Conservation (phyloP, 768 basidiomycete genomes). For the Mrakia blollopis region DNA sequence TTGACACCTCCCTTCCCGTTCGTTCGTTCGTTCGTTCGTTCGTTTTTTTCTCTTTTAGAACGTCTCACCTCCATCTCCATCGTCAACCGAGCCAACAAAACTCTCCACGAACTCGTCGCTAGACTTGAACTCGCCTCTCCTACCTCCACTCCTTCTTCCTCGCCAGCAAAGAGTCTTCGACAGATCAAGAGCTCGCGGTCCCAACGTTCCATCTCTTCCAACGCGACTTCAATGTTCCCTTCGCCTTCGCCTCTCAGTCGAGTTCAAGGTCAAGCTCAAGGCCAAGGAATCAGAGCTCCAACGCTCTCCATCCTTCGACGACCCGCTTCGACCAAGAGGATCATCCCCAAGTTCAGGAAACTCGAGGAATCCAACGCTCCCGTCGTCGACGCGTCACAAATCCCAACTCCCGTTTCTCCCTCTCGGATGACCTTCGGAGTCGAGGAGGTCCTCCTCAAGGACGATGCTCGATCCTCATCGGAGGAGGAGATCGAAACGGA, state of each 20-base stretch:
- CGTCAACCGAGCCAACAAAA: conserved; percentile 24
- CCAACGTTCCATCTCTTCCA: background rate
- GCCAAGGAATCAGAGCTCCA: background rate
- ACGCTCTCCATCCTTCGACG: background rate
- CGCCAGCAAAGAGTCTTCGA: background rate
- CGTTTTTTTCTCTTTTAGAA: background rate
- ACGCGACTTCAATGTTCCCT: conserved; percentile 7
- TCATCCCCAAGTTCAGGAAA: conserved; percentile 8
- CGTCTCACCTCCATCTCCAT: conserved; percentile 14
- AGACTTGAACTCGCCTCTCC: conserved; percentile 9
- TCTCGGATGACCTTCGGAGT: conserved; percentile 19
- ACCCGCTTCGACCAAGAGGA: conserved; percentile 6
- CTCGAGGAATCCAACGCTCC: background rate
- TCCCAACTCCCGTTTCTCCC: background rate
- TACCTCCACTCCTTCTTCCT: background rate
- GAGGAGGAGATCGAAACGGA: conserved; percentile 4
- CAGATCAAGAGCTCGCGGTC: background rate
- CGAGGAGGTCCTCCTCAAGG: conserved; percentile 6
- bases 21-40: too few species aligned
- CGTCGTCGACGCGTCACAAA: background rate
- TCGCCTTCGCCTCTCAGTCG: conserved; percentile 3
- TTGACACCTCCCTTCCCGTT: too few species aligned
- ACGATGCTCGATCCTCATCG: background rate
- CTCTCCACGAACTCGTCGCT: conserved; percentile 25
- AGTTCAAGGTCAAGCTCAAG: background rate